Conservation (phyloP, 2,329 filamentous ascomycete species). For the Fusarium nodosum region DNA sequence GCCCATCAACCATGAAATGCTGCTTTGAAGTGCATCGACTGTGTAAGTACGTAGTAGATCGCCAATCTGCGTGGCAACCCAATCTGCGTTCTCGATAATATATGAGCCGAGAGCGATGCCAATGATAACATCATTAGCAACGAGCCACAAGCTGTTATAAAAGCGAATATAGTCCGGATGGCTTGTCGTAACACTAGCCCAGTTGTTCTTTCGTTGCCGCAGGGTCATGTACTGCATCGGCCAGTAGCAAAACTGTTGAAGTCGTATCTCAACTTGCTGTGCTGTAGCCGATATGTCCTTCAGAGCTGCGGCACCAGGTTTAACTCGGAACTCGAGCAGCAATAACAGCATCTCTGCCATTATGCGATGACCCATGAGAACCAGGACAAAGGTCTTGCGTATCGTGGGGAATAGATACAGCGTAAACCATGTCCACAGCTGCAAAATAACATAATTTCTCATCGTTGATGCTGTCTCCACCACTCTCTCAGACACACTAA, state of each 20-base stretch:
- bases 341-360: conserved; percentile 83
- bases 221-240: conserved; percentile 95
- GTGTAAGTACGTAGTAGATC: conserved; percentile 83
- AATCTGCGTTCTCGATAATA: conserved; percentile 92
- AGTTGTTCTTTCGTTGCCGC: conserved; percentile 88
- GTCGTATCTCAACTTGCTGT: conserved; percentile 95
- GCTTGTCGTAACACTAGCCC: conserved; percentile 94
- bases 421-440: conserved; percentile 77
- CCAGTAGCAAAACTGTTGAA: conserved; percentile 99
- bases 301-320: conserved; percentile 83
- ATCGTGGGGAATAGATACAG: conserved; percentile 84
- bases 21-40: conserved; percentile 86
- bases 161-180: conserved; percentile 99
- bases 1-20: conserved; percentile 95
- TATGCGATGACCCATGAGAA: conserved; percentile 83
- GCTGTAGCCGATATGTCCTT: conserved; percentile 97
- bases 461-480: conserved; percentile 92
- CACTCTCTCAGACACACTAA: conserved; percentile 94
- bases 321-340: conserved; percentile 86
- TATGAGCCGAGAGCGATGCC: conserved; percentile 96
- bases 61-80: conserved; percentile 85
- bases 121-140: conserved; percentile 98
- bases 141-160: conserved; percentile 98
- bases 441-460: conserved; percentile 79
- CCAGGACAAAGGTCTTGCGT: conserved; percentile 79